These are phyloP conservation scores for Colletotrichum sp. DNA, from an alignment of 2,329 filamentous ascomycete genomes.

Conservation along the genomic window DNA sequence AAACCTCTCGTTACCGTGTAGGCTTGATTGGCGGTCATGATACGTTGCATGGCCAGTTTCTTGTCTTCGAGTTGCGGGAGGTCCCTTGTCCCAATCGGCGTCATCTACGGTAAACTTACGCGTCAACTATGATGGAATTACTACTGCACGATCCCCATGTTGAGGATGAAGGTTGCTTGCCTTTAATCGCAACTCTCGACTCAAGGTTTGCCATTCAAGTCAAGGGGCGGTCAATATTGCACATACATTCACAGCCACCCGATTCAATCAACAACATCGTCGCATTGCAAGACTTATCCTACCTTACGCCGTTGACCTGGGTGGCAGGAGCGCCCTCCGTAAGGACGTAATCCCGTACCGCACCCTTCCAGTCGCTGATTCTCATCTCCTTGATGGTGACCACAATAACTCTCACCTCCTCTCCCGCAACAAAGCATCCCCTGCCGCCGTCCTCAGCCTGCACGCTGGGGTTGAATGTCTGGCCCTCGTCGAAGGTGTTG, in stretches of 20 bases:
- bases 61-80: neutral
- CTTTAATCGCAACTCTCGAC: neutral
- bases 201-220: neutral
- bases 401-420: slow-evolving; percentile 86
- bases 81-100: neutral
- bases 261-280: neutral
- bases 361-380: slow-evolving; percentile 95
- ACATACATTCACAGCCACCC: neutral
- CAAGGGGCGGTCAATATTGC: neutral
- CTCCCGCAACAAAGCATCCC: slow-evolving; percentile 76
- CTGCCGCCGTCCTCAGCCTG: slow-evolving; percentile 57
- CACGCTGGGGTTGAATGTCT: slow-evolving; percentile 32
- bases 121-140: neutral
- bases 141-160: neutral
- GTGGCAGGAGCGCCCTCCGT: slow-evolving; percentile 33
- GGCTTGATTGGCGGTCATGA: neutral
- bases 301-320: slow-evolving; percentile 47
- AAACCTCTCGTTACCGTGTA: neutral
- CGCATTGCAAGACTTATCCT: neutral
- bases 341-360: slow-evolving; percentile 78
- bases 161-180: neutral
- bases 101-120: neutral
- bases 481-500: slow-evolving; percentile 79
- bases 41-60: neutral
- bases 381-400: slow-evolving; percentile 85